Evolutionary conservation across 805 yeast genomes (phyloP), one percentile per base, ranked within the genome.

Genomic region (Scheffersomyces amazonensis): DNA sequence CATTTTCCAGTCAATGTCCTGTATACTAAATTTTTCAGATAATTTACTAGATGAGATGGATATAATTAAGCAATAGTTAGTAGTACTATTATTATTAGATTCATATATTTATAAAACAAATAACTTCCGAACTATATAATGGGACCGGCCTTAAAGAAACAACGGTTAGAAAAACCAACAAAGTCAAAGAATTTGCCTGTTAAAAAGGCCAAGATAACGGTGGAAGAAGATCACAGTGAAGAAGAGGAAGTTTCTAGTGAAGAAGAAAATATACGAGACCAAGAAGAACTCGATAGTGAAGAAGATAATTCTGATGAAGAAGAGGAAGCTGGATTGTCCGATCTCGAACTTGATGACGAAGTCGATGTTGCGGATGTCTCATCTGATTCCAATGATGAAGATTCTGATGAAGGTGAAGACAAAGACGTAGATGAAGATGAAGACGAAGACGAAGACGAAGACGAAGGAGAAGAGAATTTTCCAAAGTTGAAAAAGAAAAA

Each of bases 401-500:
- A n/a, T 17, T 33, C 39, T 3, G 16, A 23, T 12, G 47, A 33
- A 6, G 39, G 31, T 9, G 38, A 36, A 10, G 48, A 47, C 2
- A 40, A 36, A 5, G 45, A 41, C 13, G 50, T 43, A 3, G 61
- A 52, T 6, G 66, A 42, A 9, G 35, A 41, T 3, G 16, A 23
- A 15, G 47, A 33, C 10, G 39, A 34, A 12, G 38, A 36, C 10
- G 48, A 47, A 2, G 41, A 36, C 5, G 45, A 41, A n/a, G 50
- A 44, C 3, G 61, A 52, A 5, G 66, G 41, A 9, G 48, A 80
- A 71, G 52, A 56, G 30, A 62, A 66, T 39, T 73, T 79, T 34
- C 40, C 32, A 17, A 68, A 71, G 49, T 73, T 75, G 52, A 76
- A 81, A 44, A 78, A 76, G 60, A 73, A 70, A 52, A 75, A 75